Base-by-base conservation (phyloP, 1,284 basidiomycete species). In the Fomitopsis schrenkii region DNA sequence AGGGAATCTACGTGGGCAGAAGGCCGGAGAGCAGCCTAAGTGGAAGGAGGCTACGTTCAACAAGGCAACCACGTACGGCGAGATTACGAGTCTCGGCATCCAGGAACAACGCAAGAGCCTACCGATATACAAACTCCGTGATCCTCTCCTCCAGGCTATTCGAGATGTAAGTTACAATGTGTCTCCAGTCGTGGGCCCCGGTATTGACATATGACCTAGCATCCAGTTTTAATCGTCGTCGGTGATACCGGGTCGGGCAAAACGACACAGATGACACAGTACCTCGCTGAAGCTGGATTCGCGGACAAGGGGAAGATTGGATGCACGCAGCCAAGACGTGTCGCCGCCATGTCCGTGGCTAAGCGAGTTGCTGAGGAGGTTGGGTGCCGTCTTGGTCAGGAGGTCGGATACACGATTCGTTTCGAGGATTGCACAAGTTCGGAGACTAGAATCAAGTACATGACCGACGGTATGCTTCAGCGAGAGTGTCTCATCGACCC, bases 381-480 rank as follows among this genome's bases (percentile, higher is more conserved):
- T 2, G 97, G 97, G 7, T 98, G 96, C 76, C 86, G 97, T 9
- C 81, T 99, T 5, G 97, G 97, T 9, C 93, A 97, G 71, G 97
- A 98, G 76, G 97, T 99, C 62, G 97, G 97, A 1, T 99, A 99
- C 74, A 94, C 92, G 5, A 98, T 99, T 69, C 96, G 97, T 79
- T 99, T 99, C 76, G 97, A 99, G 78, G 97, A 99, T 76, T 95
- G 95, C 75, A 98, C 97, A 4, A 91, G 93, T 70, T 94, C 97
- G 0, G 97, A 98, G 75, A 99, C 97, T 12, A 89, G 92, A 71
- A 98, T 99, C 84, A 99, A 99, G 78, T 99, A 97, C 84, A 99
- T 99, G 97, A 99, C 97, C 66, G 97, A 99, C 73, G 97, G 97
- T 80, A 98, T 99, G 95, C 84, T 99, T 14, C 93, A 98, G 72